Conservation (phyloP, 345 rosid genomes). For the Melastoma malabathricum region DNA sequence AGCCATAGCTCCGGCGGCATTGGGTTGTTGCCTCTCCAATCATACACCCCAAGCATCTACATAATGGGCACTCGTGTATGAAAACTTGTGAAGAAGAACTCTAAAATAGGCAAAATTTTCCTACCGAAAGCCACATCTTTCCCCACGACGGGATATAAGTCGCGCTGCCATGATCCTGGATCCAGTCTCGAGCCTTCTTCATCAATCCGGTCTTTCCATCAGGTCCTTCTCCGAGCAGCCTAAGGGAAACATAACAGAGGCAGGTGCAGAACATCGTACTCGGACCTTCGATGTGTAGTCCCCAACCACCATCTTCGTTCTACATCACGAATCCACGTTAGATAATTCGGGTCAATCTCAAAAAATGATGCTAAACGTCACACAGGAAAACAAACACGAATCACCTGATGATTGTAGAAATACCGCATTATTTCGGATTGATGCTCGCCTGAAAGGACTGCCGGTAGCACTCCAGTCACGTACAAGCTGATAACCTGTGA, state of each 20-base stretch:
- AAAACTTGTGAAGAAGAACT: background rate
- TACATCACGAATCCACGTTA: background rate
- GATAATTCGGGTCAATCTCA: background rate
- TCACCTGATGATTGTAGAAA: conserved; percentile 63
- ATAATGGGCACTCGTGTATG: background rate
- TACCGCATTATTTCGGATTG: conserved; percentile 40
- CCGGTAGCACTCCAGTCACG: conserved; percentile 29
- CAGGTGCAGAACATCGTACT: conserved; percentile 51
- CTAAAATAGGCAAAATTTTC: background rate
- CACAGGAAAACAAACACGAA: too few relatives aligned
- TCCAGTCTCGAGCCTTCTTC: conserved; percentile 42
- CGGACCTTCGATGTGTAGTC: conserved; percentile 50
- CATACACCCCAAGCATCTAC: conserved; percentile 59
- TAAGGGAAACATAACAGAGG: conserved; percentile 33
- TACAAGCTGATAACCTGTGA: conserved; percentile 41
- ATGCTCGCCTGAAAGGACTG: conserved; percentile 20
- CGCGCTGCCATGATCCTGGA: conserved; percentile 45
- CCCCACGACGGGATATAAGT: conserved; percentile 70
- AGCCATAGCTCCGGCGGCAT: conserved; percentile 61
- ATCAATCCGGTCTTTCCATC: conserved; percentile 30
- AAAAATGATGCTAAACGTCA: too few relatives aligned
- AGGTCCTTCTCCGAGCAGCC: conserved; percentile 35
- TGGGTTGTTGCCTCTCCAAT: conserved; percentile 71
- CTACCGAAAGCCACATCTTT: conserved; percentile 62
- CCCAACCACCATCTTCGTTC: conserved; percentile 80